Conservation (phyloP, 345 rosid species). For the Bruguiera sexangula region DNA sequence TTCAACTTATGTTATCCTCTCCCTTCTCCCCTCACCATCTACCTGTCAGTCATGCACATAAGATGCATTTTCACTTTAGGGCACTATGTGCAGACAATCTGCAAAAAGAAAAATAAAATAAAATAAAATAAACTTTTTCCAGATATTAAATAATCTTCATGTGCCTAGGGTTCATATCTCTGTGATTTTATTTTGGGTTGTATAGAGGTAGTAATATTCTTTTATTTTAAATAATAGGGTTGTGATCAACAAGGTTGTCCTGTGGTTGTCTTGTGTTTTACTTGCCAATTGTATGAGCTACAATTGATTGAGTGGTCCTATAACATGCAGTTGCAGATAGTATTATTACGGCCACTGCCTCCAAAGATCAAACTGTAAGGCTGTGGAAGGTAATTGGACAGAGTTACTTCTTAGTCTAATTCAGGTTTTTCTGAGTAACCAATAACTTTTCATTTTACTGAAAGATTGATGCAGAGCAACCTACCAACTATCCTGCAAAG, state of each 20-base stretch:
- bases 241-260: not conserved
- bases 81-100: too few species aligned
- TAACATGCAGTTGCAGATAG: conserved; percentile 42
- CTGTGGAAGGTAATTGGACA: conserved; percentile 79
- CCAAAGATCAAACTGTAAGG: conserved; percentile 87
- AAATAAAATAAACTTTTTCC: too few species aligned
- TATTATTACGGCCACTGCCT: conserved; percentile 71
- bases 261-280: conserved; percentile 1
- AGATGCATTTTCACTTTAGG: too few species aligned
- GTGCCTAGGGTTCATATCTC: too few species aligned
- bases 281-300: not conserved
- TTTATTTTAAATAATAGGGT: not conserved
- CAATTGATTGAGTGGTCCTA: not conserved
- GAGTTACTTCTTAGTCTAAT: conserved; percentile 7
- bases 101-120: too few species aligned
- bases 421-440: conserved; percentile 14
- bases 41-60: too few species aligned
- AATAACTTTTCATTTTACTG: conserved; percentile 15
- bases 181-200: too few species aligned
- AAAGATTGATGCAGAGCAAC: conserved; percentile 53
- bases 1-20: too few species aligned
- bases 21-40: too few species aligned
- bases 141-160: too few species aligned
- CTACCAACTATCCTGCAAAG: conserved; percentile 38
- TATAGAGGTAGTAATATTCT: not conserved